Evolutionary conservation across 805 yeast genomes (phyloP).

Genomic region (Alloascoidea africana): DNA sequence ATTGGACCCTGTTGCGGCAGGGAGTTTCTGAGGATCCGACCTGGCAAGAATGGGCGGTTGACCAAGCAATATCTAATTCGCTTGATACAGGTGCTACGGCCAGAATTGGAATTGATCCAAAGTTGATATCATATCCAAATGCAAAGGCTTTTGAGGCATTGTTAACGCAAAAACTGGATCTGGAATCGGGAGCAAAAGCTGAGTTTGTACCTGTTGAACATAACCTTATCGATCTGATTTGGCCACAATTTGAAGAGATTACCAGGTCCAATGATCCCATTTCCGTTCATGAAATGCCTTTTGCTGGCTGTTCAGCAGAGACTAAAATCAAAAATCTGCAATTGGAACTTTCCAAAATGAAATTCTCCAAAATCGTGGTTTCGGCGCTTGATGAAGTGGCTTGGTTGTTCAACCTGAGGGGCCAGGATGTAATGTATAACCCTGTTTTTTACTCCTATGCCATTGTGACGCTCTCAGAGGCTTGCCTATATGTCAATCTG

Average conservation of each 20-base stretch:
- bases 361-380: conserved; percentile 37
- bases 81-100: conserved; percentile 23
- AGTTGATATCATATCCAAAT: conserved; percentile 37
- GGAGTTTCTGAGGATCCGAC: conserved; percentile 52
- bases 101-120: conserved; percentile 75
- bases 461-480: conserved; percentile 27
- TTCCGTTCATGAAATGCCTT: conserved; percentile 32
- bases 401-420: conserved; percentile 79
- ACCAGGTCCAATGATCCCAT: conserved; percentile 34
- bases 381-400: conserved; percentile 82
- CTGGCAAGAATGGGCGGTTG: conserved; percentile 71
- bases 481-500: conserved; percentile 39
- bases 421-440: conserved; percentile 67
- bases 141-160: conserved; percentile 14
- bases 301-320: conserved; percentile 47
- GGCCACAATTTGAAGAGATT: conserved; percentile 63
- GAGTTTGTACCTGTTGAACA: conserved; percentile 34
- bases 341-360: conserved; percentile 13
- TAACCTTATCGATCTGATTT: conserved; percentile 63
- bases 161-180: conserved; percentile 13
- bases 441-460: conserved; percentile 76
- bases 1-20: conserved; percentile 73
- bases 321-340: conserved; percentile 37
- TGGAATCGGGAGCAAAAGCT: conserved; percentile 19
- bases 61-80: too few species aligned